These are phyloP conservation scores for Suillus brevipes DNA, from an alignment of 768 basidiomycete species.

Conservation along the genomic window DNA sequence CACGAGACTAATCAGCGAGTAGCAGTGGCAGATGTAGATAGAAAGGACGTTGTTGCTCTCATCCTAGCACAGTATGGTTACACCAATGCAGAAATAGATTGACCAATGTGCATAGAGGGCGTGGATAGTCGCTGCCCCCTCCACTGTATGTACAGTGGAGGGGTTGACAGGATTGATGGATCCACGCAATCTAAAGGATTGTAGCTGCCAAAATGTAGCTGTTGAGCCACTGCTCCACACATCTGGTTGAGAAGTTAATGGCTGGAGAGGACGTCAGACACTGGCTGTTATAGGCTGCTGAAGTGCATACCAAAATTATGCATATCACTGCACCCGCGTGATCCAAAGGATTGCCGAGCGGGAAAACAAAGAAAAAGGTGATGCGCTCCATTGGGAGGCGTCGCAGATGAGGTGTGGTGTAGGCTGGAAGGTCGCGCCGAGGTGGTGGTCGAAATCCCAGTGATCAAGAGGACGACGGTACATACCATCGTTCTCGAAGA, in stretches of 20 bases:
- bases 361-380: not conserved
- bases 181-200: not conserved
- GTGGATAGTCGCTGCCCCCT: not conserved
- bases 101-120: too few relatives aligned
- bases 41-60: too few relatives aligned
- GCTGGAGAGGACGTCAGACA: not conserved
- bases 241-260: not conserved
- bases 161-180: not conserved
- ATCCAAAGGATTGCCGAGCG: not conserved
- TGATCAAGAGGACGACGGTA: not conserved
- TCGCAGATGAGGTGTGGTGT: not conserved
- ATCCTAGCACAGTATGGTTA: not conserved
- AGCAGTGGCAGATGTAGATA: too few relatives aligned
- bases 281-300: not conserved
- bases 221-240: not conserved
- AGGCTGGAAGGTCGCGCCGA: not conserved
- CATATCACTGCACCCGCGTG: not conserved
- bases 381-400: not conserved
- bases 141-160: not conserved
- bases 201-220: accelerated
- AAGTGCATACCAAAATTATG: not conserved
- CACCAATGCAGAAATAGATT: not conserved
- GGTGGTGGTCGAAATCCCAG: not conserved
- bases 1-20: too few relatives aligned
- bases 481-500: not conserved